Conservation (phyloP, 306 rosid species). For the Albizia julibrissin region DNA sequence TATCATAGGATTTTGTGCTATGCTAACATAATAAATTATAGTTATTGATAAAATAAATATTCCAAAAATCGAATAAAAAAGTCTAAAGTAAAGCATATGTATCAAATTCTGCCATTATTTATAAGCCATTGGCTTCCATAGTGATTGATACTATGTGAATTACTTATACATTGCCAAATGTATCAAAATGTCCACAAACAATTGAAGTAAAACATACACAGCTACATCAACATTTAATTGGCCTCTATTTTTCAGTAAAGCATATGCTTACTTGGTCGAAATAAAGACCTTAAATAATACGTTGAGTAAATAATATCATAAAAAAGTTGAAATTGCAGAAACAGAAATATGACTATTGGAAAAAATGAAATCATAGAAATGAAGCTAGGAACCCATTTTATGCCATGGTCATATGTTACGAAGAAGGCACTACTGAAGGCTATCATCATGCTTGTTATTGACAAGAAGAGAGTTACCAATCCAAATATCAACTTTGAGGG, state of each 20-base stretch:
- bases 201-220: not conserved
- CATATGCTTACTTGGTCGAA: conserved; percentile 1
- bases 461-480: not conserved
- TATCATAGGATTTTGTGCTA: too few relatives aligned
- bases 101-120: not conserved
- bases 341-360: conserved; percentile 15
- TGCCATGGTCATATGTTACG: conserved; percentile 26
- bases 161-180: not conserved
- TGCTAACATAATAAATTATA: too few relatives aligned
- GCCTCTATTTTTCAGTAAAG: not conserved
- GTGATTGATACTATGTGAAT: not conserved
- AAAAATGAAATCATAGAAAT: conserved; percentile 16
- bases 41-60: too few relatives aligned
- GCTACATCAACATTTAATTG: not conserved
- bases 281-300: not conserved
- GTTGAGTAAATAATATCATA: conserved; percentile 35
- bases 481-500: not conserved
- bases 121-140: not conserved
- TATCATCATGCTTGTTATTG: conserved; percentile 7
- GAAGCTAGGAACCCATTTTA: conserved; percentile 33
- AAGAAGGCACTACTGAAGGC: conserved; percentile 46
- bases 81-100: too few relatives aligned
- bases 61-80: too few relatives aligned
- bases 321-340: conserved; percentile 31
- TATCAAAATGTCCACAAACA: not conserved